phyloP scores from a whole-genome alignment of 2,329 filamentous ascomycete genomes.

The Stemphylium lycopersici region DNA sequence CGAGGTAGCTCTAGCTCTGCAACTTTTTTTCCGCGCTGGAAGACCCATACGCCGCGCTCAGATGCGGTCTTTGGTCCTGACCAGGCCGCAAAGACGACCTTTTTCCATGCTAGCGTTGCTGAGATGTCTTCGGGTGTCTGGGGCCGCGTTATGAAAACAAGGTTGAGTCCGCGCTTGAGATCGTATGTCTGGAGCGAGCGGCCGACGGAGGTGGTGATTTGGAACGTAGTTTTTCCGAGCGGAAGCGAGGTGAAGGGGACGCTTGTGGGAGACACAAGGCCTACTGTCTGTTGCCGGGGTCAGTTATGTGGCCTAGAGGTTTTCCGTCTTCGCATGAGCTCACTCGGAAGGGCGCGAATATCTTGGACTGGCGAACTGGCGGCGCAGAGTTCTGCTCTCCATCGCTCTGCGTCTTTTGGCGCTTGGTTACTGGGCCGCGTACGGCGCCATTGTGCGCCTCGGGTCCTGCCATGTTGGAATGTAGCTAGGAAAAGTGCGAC shows the following conservation, averaged over 20 bases:
- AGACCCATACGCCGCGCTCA: constrained; percentile 80
- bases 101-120: constrained; percentile 85
- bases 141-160: constrained; percentile 91
- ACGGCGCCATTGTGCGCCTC: constrained; percentile 54
- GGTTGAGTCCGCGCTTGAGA: constrained; percentile 83
- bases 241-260: constrained; percentile 91
- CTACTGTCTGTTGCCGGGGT: constrained; percentile 71
- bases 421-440: constrained; percentile 69
- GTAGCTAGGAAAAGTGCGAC: not conserved
- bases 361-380: constrained; percentile 65
- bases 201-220: constrained; percentile 94
- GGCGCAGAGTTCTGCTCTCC: constrained; percentile 50
- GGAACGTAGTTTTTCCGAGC: constrained; percentile 91
- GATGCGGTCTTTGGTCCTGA: constrained; percentile 64
- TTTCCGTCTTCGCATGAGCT: constrained; percentile 33
- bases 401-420: constrained; percentile 50
- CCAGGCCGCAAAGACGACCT: constrained; percentile 89
- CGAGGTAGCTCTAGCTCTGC: constrained; percentile 73
- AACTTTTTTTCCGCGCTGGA: constrained; percentile 86
- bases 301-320: constrained; percentile 6
- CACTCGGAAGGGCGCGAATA: constrained; percentile 94
- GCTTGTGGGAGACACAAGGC: constrained; percentile 85
- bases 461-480: constrained; percentile 53
- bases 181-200: constrained; percentile 95
- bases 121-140: constrained; percentile 87